Evolutionary conservation across 2,329 filamentous ascomycete species (phyloP).

Genomic region (Daldinia sp.): DNA sequence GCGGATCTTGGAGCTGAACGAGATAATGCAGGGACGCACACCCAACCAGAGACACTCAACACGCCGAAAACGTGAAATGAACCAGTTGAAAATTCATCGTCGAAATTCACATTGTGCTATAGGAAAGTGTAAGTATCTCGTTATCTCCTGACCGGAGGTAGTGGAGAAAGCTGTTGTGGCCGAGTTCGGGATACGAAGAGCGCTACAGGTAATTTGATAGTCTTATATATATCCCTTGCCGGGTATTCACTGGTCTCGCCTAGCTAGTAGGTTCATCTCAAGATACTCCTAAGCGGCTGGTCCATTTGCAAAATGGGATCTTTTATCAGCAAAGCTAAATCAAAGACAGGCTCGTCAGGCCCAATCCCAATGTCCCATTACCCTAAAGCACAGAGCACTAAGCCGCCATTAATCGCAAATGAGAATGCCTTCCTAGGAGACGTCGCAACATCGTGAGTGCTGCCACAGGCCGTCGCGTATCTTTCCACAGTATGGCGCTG

Average conservation of each 20-base stretch:
- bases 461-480: not conserved
- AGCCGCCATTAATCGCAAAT: slow-evolving; percentile 74
- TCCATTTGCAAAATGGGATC: slow-evolving; percentile 30
- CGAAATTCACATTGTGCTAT: slow-evolving; percentile 25
- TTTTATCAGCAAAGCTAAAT: slow-evolving; percentile 39
- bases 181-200: slow-evolving; percentile 40
- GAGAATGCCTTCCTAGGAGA: slow-evolving; percentile 77
- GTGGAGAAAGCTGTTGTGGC: slow-evolving; percentile 24
- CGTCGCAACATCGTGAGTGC: slow-evolving; percentile 64
- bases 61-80: slow-evolving; percentile 40
- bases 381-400: slow-evolving; percentile 70
- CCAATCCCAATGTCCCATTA: slow-evolving; percentile 57
- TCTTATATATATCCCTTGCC: slow-evolving; percentile 5
- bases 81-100: slow-evolving; percentile 13
- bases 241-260: not conserved
- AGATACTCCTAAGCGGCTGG: not conserved
- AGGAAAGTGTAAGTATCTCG: slow-evolving; percentile 20
- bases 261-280: not conserved
- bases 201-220: slow-evolving; percentile 4
- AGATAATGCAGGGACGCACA: slow-evolving; percentile 36
- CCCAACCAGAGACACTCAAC: slow-evolving; percentile 38
- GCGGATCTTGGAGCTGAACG: slow-evolving; percentile 29
- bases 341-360: slow-evolving; percentile 24
- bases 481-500: not conserved
- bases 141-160: slow-evolving; percentile 45